Evolutionary conservation across 2,329 filamentous ascomycete genomes (phyloP), one percentile per base, ranked within the genome.

Genomic region (Stenocarpella maydis): DNA sequence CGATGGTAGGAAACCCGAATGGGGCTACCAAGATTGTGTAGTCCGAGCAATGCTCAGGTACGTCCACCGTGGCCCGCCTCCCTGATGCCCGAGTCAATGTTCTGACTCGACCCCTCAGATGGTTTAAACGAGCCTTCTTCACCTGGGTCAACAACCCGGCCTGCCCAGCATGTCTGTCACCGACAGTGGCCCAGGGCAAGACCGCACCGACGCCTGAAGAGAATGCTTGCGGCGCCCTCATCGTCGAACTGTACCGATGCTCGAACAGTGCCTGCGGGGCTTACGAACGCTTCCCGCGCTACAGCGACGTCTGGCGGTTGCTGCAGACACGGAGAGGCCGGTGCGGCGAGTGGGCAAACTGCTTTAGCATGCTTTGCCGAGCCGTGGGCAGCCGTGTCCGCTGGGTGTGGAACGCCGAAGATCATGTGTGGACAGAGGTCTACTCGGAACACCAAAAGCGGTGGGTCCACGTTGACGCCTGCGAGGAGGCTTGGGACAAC

Each of bases 351-450:
- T 98, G 96, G 94, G 94, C 94, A 74, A 98, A 98, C 82, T 98
- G 95, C 85, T 99, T 99, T 83, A 95, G 92, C 82, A 98, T 98
- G 96, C 87, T 99, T 65, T 98, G 95, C 84, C 90, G 95, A 71
- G 96, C 96, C 5, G 90, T 98, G 17, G 95, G 95, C 61, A 93
- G 92, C 71, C 89, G 95, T 71, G 94, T 98, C 28, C 90, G 96
- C 76, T 99, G 96, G 96, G 92, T 99, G 14, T 99, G 96, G 96
- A 98, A 98, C 75, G 91, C 92, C 37, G 96, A 98, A 80, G 96
- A 98, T 79, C 93, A 98, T 77, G 93, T 98, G 31, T 99, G 96
- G 96, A 97, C 95, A 1, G 96, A 98, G 76, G 92, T 98, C 17
- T 99, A 97, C 82, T 98, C 95, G 2, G 93, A 96, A 72, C 94